A percentile compares a stretch with the other conserved stretches of the same genome.
Evolutionary conservation across 495 filamentous ascomycete genomes (phyloP).

Genomic region (Daldinia childiae): DNA sequence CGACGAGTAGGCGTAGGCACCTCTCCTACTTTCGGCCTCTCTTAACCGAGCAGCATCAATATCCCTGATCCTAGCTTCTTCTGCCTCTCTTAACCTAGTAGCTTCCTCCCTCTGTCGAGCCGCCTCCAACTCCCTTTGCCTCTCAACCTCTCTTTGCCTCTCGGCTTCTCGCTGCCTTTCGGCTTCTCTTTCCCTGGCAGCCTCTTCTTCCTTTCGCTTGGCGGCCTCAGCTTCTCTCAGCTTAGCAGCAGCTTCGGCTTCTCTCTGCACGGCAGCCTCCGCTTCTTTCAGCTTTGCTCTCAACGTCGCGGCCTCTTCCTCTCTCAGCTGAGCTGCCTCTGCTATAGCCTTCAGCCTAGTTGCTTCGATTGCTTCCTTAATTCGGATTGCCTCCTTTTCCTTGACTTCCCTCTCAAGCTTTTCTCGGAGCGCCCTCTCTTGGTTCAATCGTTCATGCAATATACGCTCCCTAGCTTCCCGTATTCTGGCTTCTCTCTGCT

Average conservation of each 20-base stretch:
- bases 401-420: slow-evolving; percentile 40
- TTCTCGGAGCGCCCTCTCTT: slow-evolving; percentile 48
- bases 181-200: slow-evolving; percentile 41
- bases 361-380: slow-evolving; percentile 1
- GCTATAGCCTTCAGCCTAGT: slow-evolving; percentile 1
- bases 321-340: slow-evolving; percentile 1
- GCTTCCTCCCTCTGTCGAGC: slow-evolving; percentile 36
- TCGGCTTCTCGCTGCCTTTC: slow-evolving; percentile 37
- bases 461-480: slow-evolving; percentile 48
- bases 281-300: slow-evolving; percentile 41
- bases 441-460: slow-evolving; percentile 51
- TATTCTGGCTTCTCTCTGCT: slow-evolving; percentile 48
- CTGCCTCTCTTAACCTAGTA: slow-evolving; percentile 39
- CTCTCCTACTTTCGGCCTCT: slow-evolving; percentile 37
- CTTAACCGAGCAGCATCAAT: slow-evolving; percentile 39
- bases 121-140: slow-evolving; percentile 40
- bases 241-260: slow-evolving; percentile 41
- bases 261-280: slow-evolving; percentile 45
- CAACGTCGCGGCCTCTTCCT: slow-evolving; percentile 1
- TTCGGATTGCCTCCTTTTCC: slow-evolving; percentile 1
- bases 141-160: slow-evolving; percentile 42
- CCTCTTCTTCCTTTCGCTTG: slow-evolving; percentile 41
- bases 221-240: slow-evolving; percentile 36
- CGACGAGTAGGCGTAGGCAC: slow-evolving; percentile 61
- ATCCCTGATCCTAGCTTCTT: slow-evolving; percentile 45